Evolutionary conservation across 345 rosid species (phyloP), one percentile per base, ranked within the genome.

Genomic region (Corymbia maculata): DNA sequence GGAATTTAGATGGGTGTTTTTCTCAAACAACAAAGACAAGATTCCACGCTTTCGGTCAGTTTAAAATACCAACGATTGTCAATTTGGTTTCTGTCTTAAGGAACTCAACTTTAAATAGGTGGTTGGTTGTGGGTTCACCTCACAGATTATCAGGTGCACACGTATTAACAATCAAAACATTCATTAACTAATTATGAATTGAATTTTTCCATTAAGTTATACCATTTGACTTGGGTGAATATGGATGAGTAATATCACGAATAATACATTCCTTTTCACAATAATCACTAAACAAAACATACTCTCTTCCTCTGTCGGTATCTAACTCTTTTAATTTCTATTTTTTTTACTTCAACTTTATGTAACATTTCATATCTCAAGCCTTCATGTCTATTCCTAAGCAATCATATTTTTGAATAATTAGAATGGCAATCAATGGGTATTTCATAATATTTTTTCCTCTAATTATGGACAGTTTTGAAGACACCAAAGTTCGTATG

Each of bases 31-130:
- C 5, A 12, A 59, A 15, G 30, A 61, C 1, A n/a, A n/a, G 15
- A 0, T 61, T 15, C 13, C 30, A 3, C 15, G 2, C 3, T 61
- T 61, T 1, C 1, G 68, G 32, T 1, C 1, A 32, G 15, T 15
- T 26, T 12, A 13, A 61, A 61, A 26, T 53, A 26, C 32, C 32
- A 61, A 61, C 11, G 16, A 13, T 15, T 12, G 8, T 26, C 11
- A 16, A 51, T 51, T 51, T 16, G 16, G 14, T 16, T 51, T 16
- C 52, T 3, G 14, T 51, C 52, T 16, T 14, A 52, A 7, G 57
- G 22, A 52, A 7, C 4, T 17, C 57, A 52, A 59, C 32, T 61
- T 59, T 26, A 61, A 61, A 28, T 61, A 16, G 12, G 13, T 26
- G 24, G 57, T 19, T 26, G 24, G 57, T 19, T 19, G 24, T 17